These are phyloP conservation scores for Gelatoporia subvermispora DNA, from an alignment of 768 basidiomycete species.

Conservation along the genomic window DNA sequence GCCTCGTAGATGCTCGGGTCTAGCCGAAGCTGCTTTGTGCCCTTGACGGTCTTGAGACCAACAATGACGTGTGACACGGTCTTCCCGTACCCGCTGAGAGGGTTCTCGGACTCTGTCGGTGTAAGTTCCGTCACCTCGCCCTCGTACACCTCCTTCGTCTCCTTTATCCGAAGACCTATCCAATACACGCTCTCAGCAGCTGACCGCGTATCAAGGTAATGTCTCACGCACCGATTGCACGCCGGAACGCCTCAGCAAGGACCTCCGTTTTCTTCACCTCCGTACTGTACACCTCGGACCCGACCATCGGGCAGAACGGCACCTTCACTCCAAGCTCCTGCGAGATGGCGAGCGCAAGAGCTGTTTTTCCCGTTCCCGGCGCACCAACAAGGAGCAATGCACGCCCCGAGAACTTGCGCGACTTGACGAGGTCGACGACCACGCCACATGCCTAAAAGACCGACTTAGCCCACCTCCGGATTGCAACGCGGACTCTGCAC, in stretches of 20 bases:
- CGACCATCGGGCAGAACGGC: constrained; percentile 98
- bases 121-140: constrained; percentile 98
- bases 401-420: constrained; percentile 89
- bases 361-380: constrained; percentile 97
- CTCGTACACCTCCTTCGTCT: constrained; percentile 98
- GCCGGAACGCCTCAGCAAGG: constrained; percentile 86
- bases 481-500: background rate
- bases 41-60: constrained; percentile 83
- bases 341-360: constrained; percentile 89
- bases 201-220: background rate
- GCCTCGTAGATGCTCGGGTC: constrained; percentile 97
- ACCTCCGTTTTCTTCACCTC: constrained; percentile 99
- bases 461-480: background rate
- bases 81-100: constrained; percentile 95
- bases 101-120: constrained; percentile 95
- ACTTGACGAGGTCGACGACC: constrained; percentile 84
- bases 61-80: constrained; percentile 98
- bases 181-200: background rate
- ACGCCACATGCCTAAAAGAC: constrained; percentile 78
- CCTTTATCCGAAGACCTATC: constrained; percentile 92
- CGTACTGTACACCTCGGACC: constrained; percentile 91
- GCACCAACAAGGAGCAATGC: constrained; percentile 91
- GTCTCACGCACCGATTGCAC: constrained; percentile 81
- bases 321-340: constrained; percentile 94
- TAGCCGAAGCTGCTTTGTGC: constrained; percentile 88